Evolutionary conservation across 768 basidiomycete genomes (phyloP).

Genomic region (Udeniomyces megalosporus): DNA sequence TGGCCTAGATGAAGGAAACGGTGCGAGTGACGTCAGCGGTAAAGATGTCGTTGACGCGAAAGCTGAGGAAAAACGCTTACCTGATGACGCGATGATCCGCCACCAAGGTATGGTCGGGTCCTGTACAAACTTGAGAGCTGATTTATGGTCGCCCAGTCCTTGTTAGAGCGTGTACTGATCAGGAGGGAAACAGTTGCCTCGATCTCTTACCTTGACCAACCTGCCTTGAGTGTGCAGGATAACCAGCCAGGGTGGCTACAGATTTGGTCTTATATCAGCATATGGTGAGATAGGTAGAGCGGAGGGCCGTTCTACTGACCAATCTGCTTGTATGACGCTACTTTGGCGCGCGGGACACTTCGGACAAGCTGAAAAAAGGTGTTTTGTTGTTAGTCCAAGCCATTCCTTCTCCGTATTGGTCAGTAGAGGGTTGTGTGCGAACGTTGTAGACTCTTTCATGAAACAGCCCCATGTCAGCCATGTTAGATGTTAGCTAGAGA

Average conservation of each 20-base stretch:
- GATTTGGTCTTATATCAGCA: background rate
- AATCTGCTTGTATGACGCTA: slow-evolving; percentile 51
- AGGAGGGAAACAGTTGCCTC: background rate
- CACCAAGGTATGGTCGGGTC: slow-evolving; percentile 66
- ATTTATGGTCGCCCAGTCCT: too few relatives aligned
- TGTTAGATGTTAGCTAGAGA: background rate
- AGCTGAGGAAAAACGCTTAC: too few relatives aligned
- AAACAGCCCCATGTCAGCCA: slow-evolving; percentile 43
- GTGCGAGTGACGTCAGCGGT: too few relatives aligned
- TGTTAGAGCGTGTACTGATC: too few relatives aligned
- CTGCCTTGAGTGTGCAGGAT: slow-evolving; percentile 61
- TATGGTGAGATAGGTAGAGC: too few relatives aligned
- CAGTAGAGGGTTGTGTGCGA: too few relatives aligned
- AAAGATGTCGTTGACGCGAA: too few relatives aligned
- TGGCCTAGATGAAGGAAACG: too few relatives aligned
- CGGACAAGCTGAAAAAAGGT: slow-evolving; percentile 35
- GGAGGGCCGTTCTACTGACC: background rate
- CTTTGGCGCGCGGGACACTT: slow-evolving; percentile 47
- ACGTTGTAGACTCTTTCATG: slow-evolving; percentile 54
- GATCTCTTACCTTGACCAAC: slow-evolving; percentile 54
- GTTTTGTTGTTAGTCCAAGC: too few relatives aligned
- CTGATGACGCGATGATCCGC: slow-evolving; percentile 53
- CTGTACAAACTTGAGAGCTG: slow-evolving; percentile 63
- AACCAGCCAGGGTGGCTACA: slow-evolving; percentile 53
- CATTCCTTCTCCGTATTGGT: too few relatives aligned